These are phyloP conservation scores for Colletotrichum tropicale DNA, from an alignment of 2,329 filamentous ascomycete species.

Conservation along the genomic window DNA sequence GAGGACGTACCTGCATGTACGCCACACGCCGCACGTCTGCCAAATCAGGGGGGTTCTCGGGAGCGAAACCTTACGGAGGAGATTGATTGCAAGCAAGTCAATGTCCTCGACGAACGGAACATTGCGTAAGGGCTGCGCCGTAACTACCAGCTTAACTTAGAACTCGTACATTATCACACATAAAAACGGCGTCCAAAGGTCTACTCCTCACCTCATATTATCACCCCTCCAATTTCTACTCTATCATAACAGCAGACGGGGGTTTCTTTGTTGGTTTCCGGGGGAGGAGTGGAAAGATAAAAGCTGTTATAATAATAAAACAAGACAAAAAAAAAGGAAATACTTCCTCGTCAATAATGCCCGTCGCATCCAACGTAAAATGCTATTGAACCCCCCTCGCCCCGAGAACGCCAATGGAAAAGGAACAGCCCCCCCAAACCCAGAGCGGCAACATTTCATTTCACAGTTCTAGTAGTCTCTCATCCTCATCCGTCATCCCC, in stretches of 20 bases:
- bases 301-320: neutral
- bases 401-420: neutral
- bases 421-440: neutral
- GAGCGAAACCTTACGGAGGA: neutral
- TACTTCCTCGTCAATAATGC: neutral
- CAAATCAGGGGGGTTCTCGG: neutral
- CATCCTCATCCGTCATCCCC: neutral
- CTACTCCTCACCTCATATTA: neutral
- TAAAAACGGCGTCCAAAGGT: fast-evolving
- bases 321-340: neutral
- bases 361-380: neutral
- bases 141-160: no score
- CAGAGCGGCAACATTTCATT: neutral
- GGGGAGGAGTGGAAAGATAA: neutral
- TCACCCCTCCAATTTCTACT: neutral
- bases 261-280: neutral
- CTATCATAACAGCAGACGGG: neutral
- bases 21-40: neutral
- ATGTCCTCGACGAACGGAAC: neutral
- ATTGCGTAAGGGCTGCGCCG: neutral
- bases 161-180: neutral
- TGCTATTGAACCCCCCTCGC: neutral
- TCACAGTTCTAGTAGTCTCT: neutral
- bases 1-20: conserved; percentile 3
- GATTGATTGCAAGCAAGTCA: neutral